phyloP scores from a whole-genome alignment of 2,329 filamentous ascomycete genomes.

The Rhinocladiella mackenziei region DNA sequence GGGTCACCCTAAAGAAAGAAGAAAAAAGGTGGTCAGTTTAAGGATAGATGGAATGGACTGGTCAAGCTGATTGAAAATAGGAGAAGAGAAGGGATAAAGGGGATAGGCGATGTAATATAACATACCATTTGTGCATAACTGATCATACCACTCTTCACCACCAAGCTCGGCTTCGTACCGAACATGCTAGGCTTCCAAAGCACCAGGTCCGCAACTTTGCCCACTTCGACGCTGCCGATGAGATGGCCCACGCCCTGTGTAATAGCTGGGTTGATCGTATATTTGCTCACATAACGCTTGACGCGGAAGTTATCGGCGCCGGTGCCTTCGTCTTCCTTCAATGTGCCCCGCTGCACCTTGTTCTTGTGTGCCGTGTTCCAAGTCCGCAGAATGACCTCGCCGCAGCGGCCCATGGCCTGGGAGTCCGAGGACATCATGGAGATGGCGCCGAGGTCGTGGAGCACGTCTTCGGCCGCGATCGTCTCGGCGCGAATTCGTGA shows the following conservation, averaged over 20 bases:
- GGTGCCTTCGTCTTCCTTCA: slow-evolving; percentile 74
- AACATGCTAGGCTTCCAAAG: slow-evolving; percentile 83
- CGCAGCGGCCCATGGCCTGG: slow-evolving; percentile 94
- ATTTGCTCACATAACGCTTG: slow-evolving; percentile 90
- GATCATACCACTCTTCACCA: slow-evolving; percentile 87
- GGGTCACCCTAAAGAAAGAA: slow-evolving; percentile 60
- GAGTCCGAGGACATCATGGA: slow-evolving; percentile 97
- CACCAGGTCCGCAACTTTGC: slow-evolving; percentile 84
- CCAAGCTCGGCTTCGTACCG: slow-evolving; percentile 74
- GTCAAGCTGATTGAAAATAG: too few species aligned
- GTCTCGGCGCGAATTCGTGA: slow-evolving; percentile 92
- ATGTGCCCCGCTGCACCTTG: slow-evolving; percentile 71
- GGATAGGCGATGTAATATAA: slow-evolving; percentile 11
- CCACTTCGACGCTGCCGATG: slow-evolving; percentile 80
- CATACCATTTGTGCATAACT: slow-evolving; percentile 76
- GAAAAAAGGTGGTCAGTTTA: not conserved
- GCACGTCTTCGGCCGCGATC: slow-evolving; percentile 91
- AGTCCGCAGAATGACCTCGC: slow-evolving; percentile 85
- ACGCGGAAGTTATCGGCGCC: slow-evolving; percentile 86
- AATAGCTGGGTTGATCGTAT: slow-evolving; percentile 90
- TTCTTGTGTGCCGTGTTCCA: slow-evolving; percentile 99
- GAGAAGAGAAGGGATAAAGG: not conserved
- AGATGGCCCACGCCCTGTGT: slow-evolving; percentile 86
- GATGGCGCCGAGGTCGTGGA: slow-evolving; percentile 91
- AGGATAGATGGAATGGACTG: too few species aligned